A percentile compares a stretch with the other conserved stretches of the same genome.
Evolutionary conservation across 352 stramenopile genomes (phyloP).

Genomic region (Phytophthora constricta): DNA sequence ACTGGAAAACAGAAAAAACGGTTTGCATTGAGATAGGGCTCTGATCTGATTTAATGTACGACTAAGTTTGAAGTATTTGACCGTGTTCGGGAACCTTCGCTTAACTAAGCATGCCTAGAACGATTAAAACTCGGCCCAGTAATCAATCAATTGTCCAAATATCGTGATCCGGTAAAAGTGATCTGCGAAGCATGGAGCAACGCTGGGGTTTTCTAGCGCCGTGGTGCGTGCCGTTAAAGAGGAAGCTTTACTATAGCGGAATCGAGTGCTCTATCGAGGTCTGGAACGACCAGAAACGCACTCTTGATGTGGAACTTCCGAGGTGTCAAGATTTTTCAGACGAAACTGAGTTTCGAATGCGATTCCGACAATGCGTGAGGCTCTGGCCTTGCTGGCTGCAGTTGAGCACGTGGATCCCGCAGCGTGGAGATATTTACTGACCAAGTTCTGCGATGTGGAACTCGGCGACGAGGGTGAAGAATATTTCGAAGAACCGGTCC

Average conservation of each 20-base stretch:
- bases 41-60: too few species aligned
- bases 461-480: constrained; percentile 2
- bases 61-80: too few species aligned
- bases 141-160: too few species aligned
- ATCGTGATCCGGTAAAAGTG: too few species aligned
- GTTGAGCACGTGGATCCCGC: background rate
- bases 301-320: background rate
- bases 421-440: background rate
- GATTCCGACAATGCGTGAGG: background rate
- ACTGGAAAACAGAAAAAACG: too few species aligned
- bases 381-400: background rate
- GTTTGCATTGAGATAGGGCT: too few species aligned
- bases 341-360: background rate
- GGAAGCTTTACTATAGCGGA: background rate
- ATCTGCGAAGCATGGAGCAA: too few species aligned
- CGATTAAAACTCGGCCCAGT: too few species aligned
- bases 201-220: background rate
- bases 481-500: constrained; percentile 20
- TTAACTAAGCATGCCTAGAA: too few species aligned
- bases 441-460: background rate
- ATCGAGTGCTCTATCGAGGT: background rate
- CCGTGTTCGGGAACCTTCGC: too few species aligned
- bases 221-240: background rate
- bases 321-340: background rate
- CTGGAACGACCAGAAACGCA: background rate